These are phyloP conservation scores for Galeopsis tetrahit DNA, from an alignment of 257 asterid genomes.

Conservation along the genomic window DNA sequence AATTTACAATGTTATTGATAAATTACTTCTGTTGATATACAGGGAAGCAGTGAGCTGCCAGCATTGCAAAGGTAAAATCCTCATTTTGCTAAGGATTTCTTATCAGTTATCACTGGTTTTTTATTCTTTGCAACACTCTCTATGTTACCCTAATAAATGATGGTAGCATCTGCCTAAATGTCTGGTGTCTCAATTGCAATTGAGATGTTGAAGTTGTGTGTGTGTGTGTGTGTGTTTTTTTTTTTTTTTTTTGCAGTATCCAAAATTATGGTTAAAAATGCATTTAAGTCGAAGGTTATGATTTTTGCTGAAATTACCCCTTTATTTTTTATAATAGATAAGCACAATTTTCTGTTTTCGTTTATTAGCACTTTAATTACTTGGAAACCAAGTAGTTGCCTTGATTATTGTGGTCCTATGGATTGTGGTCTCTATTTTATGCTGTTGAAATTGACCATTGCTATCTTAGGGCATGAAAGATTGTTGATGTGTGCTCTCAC, in stretches of 20 bases:
- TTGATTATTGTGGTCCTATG: neutral
- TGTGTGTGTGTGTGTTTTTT: no score
- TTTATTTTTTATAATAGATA: neutral
- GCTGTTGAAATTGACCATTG: neutral
- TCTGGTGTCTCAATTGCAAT: no score
- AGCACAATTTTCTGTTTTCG: neutral
- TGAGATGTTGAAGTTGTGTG: no score
- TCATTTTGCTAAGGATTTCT: constrained; percentile 18
- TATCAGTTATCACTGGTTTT: constrained; percentile 27
- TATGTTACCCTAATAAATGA: constrained; percentile 14
- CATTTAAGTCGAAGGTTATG: no score
- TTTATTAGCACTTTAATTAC: neutral
- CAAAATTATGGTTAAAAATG: no score
- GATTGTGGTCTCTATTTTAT: neutral
- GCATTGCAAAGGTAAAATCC: constrained; percentile 72
- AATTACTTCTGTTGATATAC: constrained; percentile 45
- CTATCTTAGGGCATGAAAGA: neutral
- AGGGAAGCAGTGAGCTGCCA: constrained; percentile 94
- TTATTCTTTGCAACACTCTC: constrained; percentile 23
- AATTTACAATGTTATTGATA: constrained; percentile 36
- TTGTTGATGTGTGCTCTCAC: neutral
- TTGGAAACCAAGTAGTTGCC: neutral
- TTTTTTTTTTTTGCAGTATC: no score
- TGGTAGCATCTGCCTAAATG: constrained; percentile 6
- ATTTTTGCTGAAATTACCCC: no score